phyloP scores from a whole-genome alignment of 768 basidiomycete species.

The Amyloporia xantha region DNA sequence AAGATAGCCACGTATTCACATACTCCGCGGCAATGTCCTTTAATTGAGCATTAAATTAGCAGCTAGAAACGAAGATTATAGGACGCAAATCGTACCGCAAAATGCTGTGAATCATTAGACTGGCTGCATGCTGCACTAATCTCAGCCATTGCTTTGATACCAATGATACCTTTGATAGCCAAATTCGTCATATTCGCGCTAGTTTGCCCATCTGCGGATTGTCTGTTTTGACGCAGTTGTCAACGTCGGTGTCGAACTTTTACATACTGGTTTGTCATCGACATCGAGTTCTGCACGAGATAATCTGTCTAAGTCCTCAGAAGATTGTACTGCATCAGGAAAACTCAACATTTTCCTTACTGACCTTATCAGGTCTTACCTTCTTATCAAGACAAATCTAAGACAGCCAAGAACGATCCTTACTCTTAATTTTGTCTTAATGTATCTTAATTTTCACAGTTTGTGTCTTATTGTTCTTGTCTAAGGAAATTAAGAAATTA shows the following conservation, averaged over 20 bases:
- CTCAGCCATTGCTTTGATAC: constrained; percentile 17
- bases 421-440: too few species aligned
- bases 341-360: too few species aligned
- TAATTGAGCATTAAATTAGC: not conserved
- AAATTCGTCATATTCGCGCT: constrained; percentile 18
- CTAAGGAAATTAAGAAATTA: too few species aligned
- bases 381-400: too few species aligned
- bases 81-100: constrained; percentile 14
- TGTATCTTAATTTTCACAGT: too few species aligned
- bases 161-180: constrained; percentile 20
- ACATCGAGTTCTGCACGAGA: constrained; percentile 14
- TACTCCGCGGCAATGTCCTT: not conserved
- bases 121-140: constrained; percentile 11
- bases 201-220: constrained; percentile 7
- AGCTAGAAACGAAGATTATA: too few species aligned
- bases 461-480: too few species aligned
- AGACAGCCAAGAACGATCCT: too few species aligned
- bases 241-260: too few species aligned
- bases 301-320: constrained; percentile 20
- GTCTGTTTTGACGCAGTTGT: too few species aligned
- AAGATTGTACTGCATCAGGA: constrained; percentile 20
- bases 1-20: constrained; percentile 1
- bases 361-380: too few species aligned
- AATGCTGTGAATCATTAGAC: constrained; percentile 9
- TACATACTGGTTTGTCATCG: too few species aligned